phyloP scores from a whole-genome alignment of 352 stramenopile genomes.

The Pseudoperonospora humuli region DNA sequence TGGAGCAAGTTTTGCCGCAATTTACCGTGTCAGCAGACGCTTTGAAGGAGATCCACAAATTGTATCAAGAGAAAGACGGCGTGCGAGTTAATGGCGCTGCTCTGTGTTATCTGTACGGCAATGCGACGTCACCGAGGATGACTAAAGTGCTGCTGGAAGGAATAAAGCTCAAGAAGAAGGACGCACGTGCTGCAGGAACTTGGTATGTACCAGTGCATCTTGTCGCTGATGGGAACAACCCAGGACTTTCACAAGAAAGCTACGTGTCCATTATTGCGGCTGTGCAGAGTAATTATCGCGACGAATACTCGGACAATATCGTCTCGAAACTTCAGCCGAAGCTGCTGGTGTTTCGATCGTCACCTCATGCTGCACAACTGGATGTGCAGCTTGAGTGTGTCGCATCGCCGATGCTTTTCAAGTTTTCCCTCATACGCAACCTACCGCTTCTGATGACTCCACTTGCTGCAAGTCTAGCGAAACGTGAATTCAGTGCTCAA shows the following conservation, averaged over 20 bases:
- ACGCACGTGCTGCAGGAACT: slow-evolving; percentile 10
- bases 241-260: slow-evolving; percentile 15
- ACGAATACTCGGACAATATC: slow-evolving; percentile 31
- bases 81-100: slow-evolving; percentile 6
- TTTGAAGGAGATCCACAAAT: slow-evolving; percentile 45
- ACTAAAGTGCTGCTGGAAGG: slow-evolving; percentile 21
- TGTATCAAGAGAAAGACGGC: slow-evolving; percentile 14
- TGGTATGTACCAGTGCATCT: slow-evolving; percentile 34
- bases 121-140: slow-evolving; percentile 7
- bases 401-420: slow-evolving; percentile 30
- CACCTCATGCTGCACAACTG: slow-evolving; percentile 30
- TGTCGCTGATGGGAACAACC: slow-evolving; percentile 4
- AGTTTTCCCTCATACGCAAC: slow-evolving; percentile 55
- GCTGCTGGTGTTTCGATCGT: slow-evolving; percentile 30
- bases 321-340: slow-evolving; percentile 30
- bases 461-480: slow-evolving; percentile 48
- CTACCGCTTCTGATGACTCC: slow-evolving; percentile 73
- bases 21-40: slow-evolving; percentile 32
- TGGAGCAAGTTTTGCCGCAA: slow-evolving; percentile 39
- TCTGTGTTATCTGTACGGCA: slow-evolving; percentile 38
- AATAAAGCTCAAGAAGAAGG: slow-evolving; percentile 24
- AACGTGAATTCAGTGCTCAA: slow-evolving; percentile 39
- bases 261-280: slow-evolving; percentile 27
- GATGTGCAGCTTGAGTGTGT: slow-evolving; percentile 42
- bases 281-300: slow-evolving; percentile 25